A percentile compares a stretch with the other conserved stretches of the same genome.
Conservation (phyloP, 1,139 yeast genomes). For the Debaryomycetaceae sp. region DNA sequence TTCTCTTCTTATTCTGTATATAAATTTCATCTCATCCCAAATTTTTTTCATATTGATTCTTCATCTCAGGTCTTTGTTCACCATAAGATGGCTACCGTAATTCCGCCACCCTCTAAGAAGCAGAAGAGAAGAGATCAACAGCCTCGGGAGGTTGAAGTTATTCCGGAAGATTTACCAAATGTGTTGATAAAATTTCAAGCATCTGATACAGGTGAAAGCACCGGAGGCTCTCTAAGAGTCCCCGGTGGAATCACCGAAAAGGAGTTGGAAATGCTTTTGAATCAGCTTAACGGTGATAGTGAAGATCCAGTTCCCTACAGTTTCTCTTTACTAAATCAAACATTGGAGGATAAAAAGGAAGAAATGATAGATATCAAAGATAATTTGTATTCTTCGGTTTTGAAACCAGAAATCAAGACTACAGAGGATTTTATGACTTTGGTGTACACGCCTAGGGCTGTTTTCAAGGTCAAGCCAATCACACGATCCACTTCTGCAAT, state of each 20-base stretch:
- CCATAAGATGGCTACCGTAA: constrained; percentile 73
- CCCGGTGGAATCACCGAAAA: constrained; percentile 87
- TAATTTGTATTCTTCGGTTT: constrained; percentile 71
- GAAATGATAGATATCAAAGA: constrained; percentile 68
- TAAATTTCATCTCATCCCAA: neutral
- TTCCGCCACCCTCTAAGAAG: constrained; percentile 92
- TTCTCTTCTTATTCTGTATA: neutral
- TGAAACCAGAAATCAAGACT: constrained; percentile 82
- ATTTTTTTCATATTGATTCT: neutral
- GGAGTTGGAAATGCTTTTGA: constrained; percentile 83
- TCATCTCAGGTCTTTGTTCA: neutral
- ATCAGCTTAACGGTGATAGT: constrained; percentile 59
- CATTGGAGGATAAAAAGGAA: constrained; percentile 33
- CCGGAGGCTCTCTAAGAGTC: constrained; percentile 84
- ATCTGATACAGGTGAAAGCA: constrained; percentile 85
- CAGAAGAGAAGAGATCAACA: constrained; percentile 82
- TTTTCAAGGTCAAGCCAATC: constrained; percentile 87
- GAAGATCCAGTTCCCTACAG: constrained; percentile 92
- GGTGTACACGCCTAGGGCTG: constrained; percentile 91
- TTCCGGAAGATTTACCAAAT: constrained; percentile 81
- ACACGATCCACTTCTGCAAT: constrained; percentile 91
- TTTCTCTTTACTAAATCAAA: constrained; percentile 58
- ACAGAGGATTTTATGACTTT: constrained; percentile 92
- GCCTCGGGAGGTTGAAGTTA: constrained; percentile 68
- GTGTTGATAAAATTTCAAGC: constrained; percentile 89